Base-by-base conservation (phyloP, 768 basidiomycete species). In the Ephemerocybe angulata region DNA sequence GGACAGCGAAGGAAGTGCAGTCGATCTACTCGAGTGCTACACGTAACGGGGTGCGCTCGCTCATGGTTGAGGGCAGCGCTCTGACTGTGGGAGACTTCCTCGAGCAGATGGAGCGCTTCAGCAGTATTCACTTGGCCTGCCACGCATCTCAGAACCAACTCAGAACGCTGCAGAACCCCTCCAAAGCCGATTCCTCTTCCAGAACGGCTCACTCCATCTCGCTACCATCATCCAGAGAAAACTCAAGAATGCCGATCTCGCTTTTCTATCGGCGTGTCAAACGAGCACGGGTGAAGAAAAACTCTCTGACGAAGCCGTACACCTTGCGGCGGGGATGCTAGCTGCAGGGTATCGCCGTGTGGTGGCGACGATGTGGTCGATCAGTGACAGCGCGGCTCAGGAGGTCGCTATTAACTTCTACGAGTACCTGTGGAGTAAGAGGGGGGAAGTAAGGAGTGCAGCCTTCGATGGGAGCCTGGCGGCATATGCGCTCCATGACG, bases 241-340 rank as follows among this genome's bases (percentile, higher is more conserved):
- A 15, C 31, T 63, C 5, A 19, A 40, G 3, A 37, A 52, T 27
- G 51, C 60, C 6, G 58, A 64, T 25, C 60, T 76, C 25, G 76
- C 73, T 0, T 70, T 71, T 57, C 61, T 76, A 2, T 74, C 75
- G 0, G 74, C 76, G 0, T 76, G 76, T 51, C 63, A 76, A 44
- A 77, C 72, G 2, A 66, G 70, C 1, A 62, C 56, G 15, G 70
- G 72, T 0, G 65, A 66, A 13, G 52, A 61, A 27, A 57, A 58
- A 6, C 53, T 58, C 12, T 42, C 62, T 15, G 61, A 66, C 12
- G 50, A 62, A 52, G 67, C 65, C 0, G 64, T 76, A 1, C 72
- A 76, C 63, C 56, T 76, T 1, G 71, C 72, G 0, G 70, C 73
- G 1, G 74, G 73, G 4, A 75, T 76, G 72, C 55, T 71, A 52